phyloP scores from a whole-genome alignment of 495 filamentous ascomycete genomes.

The Aspergillus baeticus region DNA sequence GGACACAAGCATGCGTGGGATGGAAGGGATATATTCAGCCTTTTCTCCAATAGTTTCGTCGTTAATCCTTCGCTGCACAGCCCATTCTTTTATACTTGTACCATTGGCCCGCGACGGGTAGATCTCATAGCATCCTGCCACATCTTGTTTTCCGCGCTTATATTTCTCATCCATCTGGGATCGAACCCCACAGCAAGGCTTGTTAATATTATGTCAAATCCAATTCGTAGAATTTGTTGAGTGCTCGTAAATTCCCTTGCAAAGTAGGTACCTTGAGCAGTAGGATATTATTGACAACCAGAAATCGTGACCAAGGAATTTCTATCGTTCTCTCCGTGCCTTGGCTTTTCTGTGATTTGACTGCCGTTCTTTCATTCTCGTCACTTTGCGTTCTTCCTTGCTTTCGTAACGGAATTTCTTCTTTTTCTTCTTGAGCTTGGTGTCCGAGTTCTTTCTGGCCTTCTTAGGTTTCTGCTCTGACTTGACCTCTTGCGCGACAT shows the following conservation, averaged over 20 bases:
- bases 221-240: constrained; percentile 1
- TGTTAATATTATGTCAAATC: constrained; percentile 6
- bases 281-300: constrained; percentile 1
- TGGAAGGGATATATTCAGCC: constrained; percentile 32
- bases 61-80: constrained; percentile 28
- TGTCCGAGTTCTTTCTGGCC: constrained; percentile 55
- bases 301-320: neutral
- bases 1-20: constrained; percentile 28
- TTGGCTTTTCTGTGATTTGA: constrained; percentile 54
- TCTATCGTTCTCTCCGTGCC: constrained; percentile 37
- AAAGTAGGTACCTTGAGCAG: constrained; percentile 1
- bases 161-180: constrained; percentile 16
- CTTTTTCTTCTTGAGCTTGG: constrained; percentile 68
- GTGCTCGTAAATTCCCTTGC: constrained; percentile 20
- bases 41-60: constrained; percentile 28
- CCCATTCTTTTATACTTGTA: constrained; percentile 21
- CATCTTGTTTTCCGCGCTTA: constrained; percentile 17
- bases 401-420: constrained; percentile 91
- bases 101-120: constrained; percentile 25
- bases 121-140: constrained; percentile 21
- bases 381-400: constrained; percentile 72
- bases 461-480: constrained; percentile 30
- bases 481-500: constrained; percentile 29
- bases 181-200: constrained; percentile 8
- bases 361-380: constrained; percentile 63